Evolutionary conservation across 129 eudicot genomes (phyloP).

Genomic region (Escallonia herrerae): DNA sequence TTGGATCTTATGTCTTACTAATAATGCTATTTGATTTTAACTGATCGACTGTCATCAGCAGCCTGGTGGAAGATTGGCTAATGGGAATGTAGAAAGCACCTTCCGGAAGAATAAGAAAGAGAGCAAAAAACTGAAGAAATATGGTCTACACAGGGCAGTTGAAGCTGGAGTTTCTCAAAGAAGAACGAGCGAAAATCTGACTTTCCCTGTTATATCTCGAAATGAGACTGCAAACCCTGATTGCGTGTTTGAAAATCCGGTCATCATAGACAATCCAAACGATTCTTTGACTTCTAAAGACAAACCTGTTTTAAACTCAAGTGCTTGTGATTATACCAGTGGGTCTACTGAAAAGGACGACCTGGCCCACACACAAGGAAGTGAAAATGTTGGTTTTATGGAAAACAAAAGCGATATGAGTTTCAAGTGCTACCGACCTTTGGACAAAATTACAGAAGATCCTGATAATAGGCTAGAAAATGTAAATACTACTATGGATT

Average conservation of each 20-base stretch:
- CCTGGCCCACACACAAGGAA: conserved; percentile 2
- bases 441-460: conserved; percentile 5
- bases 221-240: conserved; percentile 7
- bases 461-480: neutral
- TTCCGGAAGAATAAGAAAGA: conserved; percentile 58
- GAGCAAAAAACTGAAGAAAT: conserved; percentile 46
- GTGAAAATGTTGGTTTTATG: conserved; percentile 3
- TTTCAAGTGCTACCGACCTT: conserved; percentile 1
- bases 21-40: conserved; percentile 1
- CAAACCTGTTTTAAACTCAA: conserved; percentile 10
- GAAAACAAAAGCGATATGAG: conserved; percentile 12
- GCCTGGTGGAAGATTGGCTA: conserved; percentile 30
- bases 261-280: conserved; percentile 8
- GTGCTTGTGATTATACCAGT: neutral
- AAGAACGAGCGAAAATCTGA: conserved; percentile 19
- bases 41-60: conserved; percentile 51
- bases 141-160: conserved; percentile 16
- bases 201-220: conserved; percentile 13
- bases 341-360: conserved; percentile 6
- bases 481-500: conserved; percentile 1
- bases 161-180: conserved; percentile 31
- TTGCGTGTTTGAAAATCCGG: conserved; percentile 10
- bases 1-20: conserved; percentile 23
- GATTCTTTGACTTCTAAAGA: conserved; percentile 14
- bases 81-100: conserved; percentile 34